Evolutionary conservation across 495 filamentous ascomycete genomes (phyloP), one percentile per base, ranked within the genome.

Genomic region (Daldinia vernicosa): DNA sequence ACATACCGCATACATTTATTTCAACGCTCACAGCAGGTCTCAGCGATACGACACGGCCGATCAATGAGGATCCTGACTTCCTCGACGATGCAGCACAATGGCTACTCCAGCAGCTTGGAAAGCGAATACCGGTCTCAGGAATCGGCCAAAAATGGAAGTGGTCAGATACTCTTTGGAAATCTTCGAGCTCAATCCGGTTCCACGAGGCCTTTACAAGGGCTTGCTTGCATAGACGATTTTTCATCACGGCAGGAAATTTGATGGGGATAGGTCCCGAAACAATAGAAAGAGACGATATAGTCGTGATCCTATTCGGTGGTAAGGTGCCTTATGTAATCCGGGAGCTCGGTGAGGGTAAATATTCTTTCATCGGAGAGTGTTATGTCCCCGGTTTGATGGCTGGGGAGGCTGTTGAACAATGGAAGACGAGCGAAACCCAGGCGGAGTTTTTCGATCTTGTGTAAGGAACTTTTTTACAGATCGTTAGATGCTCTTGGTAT

Each of bases 211-310:
- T 71, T 27, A 63, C 58, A 9, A 51, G 63, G 1, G 43, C 47
- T 52, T 71, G 63, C 15, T 47, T 65, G 17, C 50, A 67, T 28
- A 64, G 59, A 53, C 63, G 60, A 6, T 67, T 67, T 50, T 64
- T 67, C 19, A 7, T 67, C 14, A 72, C 63, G 33, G 24, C 45
- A 12, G 64, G 45, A 15, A 47, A 67, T 40, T 40, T 67, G 26
- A 72, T 67, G 64, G 64, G 64, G 28, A 67, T 72, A 67, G 64
- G 69, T 27, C 63, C 70, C 24, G 65, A 68, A 45, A 72, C 60
- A 4, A 65, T 64, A 35, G 64, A 68, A 63, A 51, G 40, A 6
- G 50, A 58, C 12, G 60, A 60, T 32, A 65, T 60, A 3, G 22
- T 68, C 47, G 60, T 63, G 9, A 39, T 68, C 33, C 32, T 72